Base-by-base conservation (phyloP, 306 rosid species). In the Quillaja saponaria region DNA sequence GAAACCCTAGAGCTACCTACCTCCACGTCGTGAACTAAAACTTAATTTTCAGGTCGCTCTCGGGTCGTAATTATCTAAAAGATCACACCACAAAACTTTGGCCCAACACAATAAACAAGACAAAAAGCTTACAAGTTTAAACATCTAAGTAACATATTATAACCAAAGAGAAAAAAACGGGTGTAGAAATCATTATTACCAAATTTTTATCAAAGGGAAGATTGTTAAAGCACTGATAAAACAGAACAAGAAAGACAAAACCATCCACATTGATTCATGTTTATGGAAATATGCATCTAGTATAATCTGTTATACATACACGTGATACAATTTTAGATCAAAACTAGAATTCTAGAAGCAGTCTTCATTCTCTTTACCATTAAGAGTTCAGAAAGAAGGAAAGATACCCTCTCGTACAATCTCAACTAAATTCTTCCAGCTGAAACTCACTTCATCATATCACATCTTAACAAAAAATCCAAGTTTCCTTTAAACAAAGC, bases 371-470 rank as follows among this genome's bases (percentile, higher is more conserved):
- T 10, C 48, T 16, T 35, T 16, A 41, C 33, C 11, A 37, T 20
- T 8, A 63, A 63, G 58, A 52, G 33, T 39, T 47, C 3, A 56
- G 6, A 15, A 11, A 38, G 67, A 11, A 14, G 46, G 14, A 6
- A 34, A 20, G 20, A 4, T 34, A n/a, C 35, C 38, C 14, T n/a
- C n/a, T 49, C 47, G 7, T 6, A 49, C 18, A 33, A 46, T 20
- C 19, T n/a, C 6, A 25, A 37, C n/a, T 15, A 44, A 0, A 51
- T 67, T 9, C 69, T 10, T 48, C 12, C 47, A 65, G 69, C 45
- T 64, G 64, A 55, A 48, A 33, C 51, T 13, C 54, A 13, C 35
- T 38, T 39, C 13, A 62, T 25, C 71, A 57, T 71, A 66, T 70
- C 70, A 49, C 28, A 48, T 35, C 6, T 0, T 3, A 31, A 31